These are phyloP conservation scores for Tolypocladium paradoxum DNA, from an alignment of 2,329 filamentous ascomycete species.

Conservation along the genomic window DNA sequence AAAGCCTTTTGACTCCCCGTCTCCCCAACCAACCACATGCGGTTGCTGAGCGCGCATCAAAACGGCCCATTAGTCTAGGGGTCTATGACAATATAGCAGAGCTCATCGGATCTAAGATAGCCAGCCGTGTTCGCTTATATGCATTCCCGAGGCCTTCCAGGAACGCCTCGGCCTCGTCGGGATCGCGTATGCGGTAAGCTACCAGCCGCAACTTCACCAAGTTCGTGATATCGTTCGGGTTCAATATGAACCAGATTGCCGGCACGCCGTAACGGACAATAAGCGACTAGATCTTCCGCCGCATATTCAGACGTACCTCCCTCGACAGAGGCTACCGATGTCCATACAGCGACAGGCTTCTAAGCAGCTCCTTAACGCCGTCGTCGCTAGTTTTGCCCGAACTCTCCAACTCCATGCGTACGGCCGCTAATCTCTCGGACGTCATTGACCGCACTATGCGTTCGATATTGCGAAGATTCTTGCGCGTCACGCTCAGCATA, in stretches of 20 bases:
- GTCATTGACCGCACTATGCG: not conserved
- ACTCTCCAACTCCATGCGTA: not conserved
- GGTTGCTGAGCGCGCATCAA: too few species aligned
- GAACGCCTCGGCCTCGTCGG: conserved; percentile 2
- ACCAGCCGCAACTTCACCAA: conserved; percentile 4
- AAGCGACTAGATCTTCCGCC: conserved; percentile 4
- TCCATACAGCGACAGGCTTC: not conserved
- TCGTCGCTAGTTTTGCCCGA: not conserved
- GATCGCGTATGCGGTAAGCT: not conserved
- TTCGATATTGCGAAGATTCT: not conserved
- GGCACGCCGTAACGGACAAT: conserved; percentile 2
- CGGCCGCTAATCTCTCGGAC: not conserved
- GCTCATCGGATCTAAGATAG: conserved; percentile 1
- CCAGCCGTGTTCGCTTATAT: not conserved
- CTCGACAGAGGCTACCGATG: not conserved
- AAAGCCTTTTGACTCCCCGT: too few species aligned
- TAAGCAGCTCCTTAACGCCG: not conserved
- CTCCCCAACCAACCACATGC: not conserved
- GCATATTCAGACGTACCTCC: not conserved
- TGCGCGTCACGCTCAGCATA: conserved; percentile 1
- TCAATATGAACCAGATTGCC: conserved; percentile 5
- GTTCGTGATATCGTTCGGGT: conserved; percentile 6
- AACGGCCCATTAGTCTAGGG: conserved; percentile 11
- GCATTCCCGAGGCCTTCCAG: not conserved
- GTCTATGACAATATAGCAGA: conserved; percentile 4